Conservation (phyloP, 78 protist genomes). For the Goniomonas avonlea region DNA sequence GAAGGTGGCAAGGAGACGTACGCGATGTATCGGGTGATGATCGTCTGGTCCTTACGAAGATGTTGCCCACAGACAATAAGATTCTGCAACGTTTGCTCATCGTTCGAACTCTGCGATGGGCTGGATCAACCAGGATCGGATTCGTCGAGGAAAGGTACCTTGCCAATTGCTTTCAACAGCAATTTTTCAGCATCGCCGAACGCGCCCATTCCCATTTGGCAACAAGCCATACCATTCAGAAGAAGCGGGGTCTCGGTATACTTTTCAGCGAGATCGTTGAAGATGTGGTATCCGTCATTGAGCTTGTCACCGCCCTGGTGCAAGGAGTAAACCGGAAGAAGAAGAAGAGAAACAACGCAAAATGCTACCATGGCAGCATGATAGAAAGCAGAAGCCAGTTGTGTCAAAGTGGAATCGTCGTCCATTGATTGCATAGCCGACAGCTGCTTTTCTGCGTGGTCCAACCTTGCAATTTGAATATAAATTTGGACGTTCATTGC, state of each 20-base stretch:
- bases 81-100: not conserved
- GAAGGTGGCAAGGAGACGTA: not conserved
- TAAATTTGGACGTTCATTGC: not conserved
- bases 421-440: slow-evolving; percentile 15
- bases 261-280: slow-evolving; percentile 21
- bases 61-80: not conserved
- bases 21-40: not conserved
- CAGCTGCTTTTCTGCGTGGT: slow-evolving; percentile 15
- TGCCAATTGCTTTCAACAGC: slow-evolving; percentile 9
- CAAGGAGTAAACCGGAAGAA: no score
- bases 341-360: no score
- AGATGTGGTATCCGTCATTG: slow-evolving; percentile 1
- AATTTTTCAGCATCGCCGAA: slow-evolving; percentile 27
- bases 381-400: not conserved
- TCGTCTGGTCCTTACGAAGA: not conserved
- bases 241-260: slow-evolving; percentile 12
- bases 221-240: slow-evolving; percentile 22
- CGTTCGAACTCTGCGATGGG: not conserved
- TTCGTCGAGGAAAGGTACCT: not conserved
- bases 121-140: not conserved
- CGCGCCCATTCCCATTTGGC: not conserved
- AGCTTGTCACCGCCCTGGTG: slow-evolving; percentile 23
- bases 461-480: no score
- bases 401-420: slow-evolving; percentile 28
- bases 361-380: no score